Percentiles rank a stretch among this genome's conserved stretches.
Evolutionary conservation across 768 basidiomycete genomes (phyloP).

Genomic region (Hypsizygus marmoreus): DNA sequence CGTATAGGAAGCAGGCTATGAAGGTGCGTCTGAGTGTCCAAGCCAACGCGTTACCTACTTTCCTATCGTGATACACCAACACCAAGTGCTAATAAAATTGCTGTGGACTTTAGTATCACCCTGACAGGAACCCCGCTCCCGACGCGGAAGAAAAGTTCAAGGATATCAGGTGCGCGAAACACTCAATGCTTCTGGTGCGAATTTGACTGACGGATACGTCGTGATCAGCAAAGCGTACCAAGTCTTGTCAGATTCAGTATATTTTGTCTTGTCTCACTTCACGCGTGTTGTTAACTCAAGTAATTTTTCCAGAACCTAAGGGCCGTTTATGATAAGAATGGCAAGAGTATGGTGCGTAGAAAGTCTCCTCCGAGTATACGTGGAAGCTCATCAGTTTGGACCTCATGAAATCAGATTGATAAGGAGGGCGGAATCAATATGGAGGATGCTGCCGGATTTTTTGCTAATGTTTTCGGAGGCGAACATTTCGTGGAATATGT

Average conservation of each 20-base stretch:
- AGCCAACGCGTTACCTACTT: neutral
- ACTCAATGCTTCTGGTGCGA: neutral
- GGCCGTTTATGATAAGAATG: constrained; percentile 93
- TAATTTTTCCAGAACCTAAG: constrained; percentile 63
- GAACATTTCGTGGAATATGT: constrained; percentile 90
- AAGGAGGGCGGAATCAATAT: constrained; percentile 77
- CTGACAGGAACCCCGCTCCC: constrained; percentile 91
- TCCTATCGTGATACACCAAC: too few relatives aligned
- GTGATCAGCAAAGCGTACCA: constrained; percentile 87
- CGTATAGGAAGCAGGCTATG: constrained; percentile 93
- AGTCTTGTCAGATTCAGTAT: constrained; percentile 80
- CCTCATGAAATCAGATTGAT: constrained; percentile 53
- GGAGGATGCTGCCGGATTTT: constrained; percentile 94
- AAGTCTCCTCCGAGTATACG: neutral
- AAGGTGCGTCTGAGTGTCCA: constrained; percentile 52
- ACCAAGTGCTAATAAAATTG: too few relatives aligned
- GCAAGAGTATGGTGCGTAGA: constrained; percentile 75
- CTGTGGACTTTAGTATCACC: constrained; percentile 71
- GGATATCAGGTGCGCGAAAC: constrained; percentile 75
- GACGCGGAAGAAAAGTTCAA: constrained; percentile 97
- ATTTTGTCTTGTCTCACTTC: constrained; percentile 24
- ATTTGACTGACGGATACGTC: neutral
- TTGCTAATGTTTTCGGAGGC: constrained; percentile 94
- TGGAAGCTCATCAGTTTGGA: neutral
- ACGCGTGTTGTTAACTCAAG: neutral